Evolutionary conservation across 73 alveolate species (phyloP), one percentile per base, ranked within the genome.

Genomic region (Paramecium sonneborni): DNA sequence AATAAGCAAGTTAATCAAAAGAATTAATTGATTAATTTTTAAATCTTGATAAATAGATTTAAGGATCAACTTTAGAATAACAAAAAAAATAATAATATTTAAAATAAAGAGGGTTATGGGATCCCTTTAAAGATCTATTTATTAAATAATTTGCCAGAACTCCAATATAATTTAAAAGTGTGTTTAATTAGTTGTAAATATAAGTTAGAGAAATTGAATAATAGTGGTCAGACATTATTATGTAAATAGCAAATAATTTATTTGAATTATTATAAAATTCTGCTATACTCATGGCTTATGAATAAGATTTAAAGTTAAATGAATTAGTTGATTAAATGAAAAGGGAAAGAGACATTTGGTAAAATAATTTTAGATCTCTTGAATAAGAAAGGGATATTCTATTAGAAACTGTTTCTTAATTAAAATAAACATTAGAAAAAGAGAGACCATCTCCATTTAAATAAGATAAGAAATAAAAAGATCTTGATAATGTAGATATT

Each of bases 261-360:
- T 79, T 79, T 46, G 90, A 79, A 24, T 41, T 79, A 23, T 43
- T 43, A 6, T 24, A 18, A 32, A 79, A 79, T 46, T 79, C 90
- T 30, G 90, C 90, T 0, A 46, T 79, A 7, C 43, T 79, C 6
- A 79, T 79, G 90, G 69, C 90, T 37, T 79, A 41, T 46, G 90
- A 79, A 7, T 79, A 79, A 5, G 90, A 79, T 79, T 18, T 24
- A 21, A 79, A 79, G 12, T 79, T 43, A 24, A 79, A 39, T 79
- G 90, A 79, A 41, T 4, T 39, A 12, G 23, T 43, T 14, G 90
- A 79, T 23, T 43, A 44, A 24, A 79, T 79, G 90, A 79, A 76
- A 46, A 79, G 90, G 15, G 90, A 79, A 24, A 39, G 90, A 79
- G 90, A 79, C 41, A 79, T 79, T 21, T 79, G 90, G 90, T 18